phyloP scores from a whole-genome alignment of 2,329 filamentous ascomycete species.

The Trichoderma sp. region DNA sequence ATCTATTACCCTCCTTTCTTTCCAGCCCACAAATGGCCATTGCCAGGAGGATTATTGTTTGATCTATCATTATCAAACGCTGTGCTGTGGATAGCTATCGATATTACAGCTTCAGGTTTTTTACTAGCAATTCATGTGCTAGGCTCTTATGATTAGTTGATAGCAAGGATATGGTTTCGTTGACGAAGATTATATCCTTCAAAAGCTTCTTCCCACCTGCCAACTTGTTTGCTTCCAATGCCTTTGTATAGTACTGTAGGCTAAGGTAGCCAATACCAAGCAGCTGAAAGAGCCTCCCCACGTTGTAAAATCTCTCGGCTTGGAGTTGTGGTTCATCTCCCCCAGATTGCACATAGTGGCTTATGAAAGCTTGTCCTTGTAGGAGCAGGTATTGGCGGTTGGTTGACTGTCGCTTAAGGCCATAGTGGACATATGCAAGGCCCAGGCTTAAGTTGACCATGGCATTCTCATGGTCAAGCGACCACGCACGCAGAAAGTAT shows the following conservation, averaged over 20 bases:
- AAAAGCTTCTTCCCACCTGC: conserved; percentile 25
- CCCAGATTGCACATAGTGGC: conserved; percentile 32
- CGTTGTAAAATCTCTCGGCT: conserved; percentile 40
- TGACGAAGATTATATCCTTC: conserved; percentile 33
- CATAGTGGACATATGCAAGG: conserved; percentile 82
- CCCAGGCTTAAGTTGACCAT: conserved; percentile 79
- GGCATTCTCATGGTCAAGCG: conserved; percentile 72
- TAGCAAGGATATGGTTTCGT: conserved; percentile 34
- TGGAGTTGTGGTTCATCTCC: conserved; percentile 19
- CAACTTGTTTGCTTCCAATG: conserved; percentile 23
- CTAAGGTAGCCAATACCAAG: conserved; percentile 53
- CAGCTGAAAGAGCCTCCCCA: conserved; percentile 39
- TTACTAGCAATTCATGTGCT: conserved; percentile 32
- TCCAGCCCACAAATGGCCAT: not conserved
- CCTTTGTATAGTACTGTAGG: conserved; percentile 63
- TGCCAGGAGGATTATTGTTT: not conserved
- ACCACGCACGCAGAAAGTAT: conserved; percentile 78
- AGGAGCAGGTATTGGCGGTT: conserved; percentile 86
- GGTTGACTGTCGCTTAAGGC: conserved; percentile 82
- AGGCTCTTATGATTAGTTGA: conserved; percentile 31
- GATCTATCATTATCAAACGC: not conserved
- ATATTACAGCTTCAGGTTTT: conserved; percentile 28
- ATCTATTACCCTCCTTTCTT: not conserved
- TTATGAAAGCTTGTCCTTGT: conserved; percentile 80
- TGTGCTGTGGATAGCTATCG: not conserved